Base-by-base conservation (phyloP, 306 rosid species). In the Glycine soja region DNA sequence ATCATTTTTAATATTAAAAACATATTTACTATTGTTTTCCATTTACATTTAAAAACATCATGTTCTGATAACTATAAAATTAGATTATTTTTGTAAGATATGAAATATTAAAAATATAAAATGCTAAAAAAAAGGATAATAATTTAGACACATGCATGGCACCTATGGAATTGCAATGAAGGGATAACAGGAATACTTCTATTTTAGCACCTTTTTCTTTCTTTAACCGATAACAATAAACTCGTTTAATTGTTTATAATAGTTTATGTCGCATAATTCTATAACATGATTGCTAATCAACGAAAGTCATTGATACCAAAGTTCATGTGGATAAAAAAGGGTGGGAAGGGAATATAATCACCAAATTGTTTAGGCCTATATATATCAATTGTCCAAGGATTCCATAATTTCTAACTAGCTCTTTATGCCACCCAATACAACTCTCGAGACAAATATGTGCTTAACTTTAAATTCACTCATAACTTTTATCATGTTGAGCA, bases 271-370 rank as follows among this genome's bases (percentile, higher is more conserved):
- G 42, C 61, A 67, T 66, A 68, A 72, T 76, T 72, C 81, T 71
- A 15, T 43, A 80, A 24, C 80, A 83, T 63, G 76, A 79, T 64
- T 64, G 77, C 79, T 10, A 81, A 77, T 73, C 34, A 83, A 73
- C 11, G 34, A 83, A 80, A 53, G 78, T 63, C 46, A 74, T 70
- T 34, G 82, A 75, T 76, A 47, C n/a, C 53, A 47, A 57, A 81
- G 48, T 83, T 46, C 67, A 43, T 43, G 63, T 32, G 71, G 76
- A 70, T 47, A 6, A 46, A n/a, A 8, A 75, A 50, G 57, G 46
- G 0, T 54, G 63, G 53, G 62, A 16, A 66, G 80, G 83, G 81
- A 81, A 78, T 66, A 82, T 75, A 80, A 86, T 85, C 80, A 84
- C 51, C 72, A 73, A 83, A 72, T 72, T 72, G 62, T 84, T 67